Conservation (phyloP, 371 early-diverging fungal species). For the Rhizopus arrhizus region DNA sequence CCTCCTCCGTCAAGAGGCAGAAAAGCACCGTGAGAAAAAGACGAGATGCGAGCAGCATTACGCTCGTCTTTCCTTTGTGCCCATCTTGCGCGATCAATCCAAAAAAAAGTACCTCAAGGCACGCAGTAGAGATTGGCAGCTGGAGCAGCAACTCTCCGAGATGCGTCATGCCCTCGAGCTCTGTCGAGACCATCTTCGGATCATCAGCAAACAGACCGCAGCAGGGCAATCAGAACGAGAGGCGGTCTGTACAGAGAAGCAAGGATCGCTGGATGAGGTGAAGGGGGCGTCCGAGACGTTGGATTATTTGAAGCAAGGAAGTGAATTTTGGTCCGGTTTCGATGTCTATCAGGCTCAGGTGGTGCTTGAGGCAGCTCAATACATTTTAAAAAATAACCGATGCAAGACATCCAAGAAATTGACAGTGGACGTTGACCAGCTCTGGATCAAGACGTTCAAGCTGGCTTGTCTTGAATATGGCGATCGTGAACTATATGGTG, state of each 20-base stretch:
- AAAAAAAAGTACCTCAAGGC: slow-evolving; percentile 43
- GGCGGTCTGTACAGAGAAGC: slow-evolving; percentile 12
- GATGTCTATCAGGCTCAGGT: slow-evolving; percentile 30
- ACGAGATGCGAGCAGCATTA: slow-evolving; percentile 34
- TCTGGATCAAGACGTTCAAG: slow-evolving; percentile 30
- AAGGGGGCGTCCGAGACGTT: slow-evolving; percentile 9
- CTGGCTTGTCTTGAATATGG: slow-evolving; percentile 34
- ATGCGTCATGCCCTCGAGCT: slow-evolving; percentile 32
- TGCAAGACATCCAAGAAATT: not conserved
- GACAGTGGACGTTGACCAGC: slow-evolving; percentile 17
- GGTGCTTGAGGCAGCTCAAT: slow-evolving; percentile 28
- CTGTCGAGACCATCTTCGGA: slow-evolving; percentile 22
- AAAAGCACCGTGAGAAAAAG: slow-evolving; percentile 30
- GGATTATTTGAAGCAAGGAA: slow-evolving; percentile 26
- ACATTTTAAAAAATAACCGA: slow-evolving; percentile 9
- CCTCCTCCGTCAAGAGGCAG: slow-evolving; percentile 18
- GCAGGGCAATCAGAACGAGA: slow-evolving; percentile 21
- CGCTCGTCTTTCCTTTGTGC: slow-evolving; percentile 31
- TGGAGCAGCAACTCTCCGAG: slow-evolving; percentile 44
- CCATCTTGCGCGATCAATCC: slow-evolving; percentile 31
- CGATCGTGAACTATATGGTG: slow-evolving; percentile 21
- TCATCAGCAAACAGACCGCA: slow-evolving; percentile 16
- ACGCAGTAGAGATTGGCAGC: slow-evolving; percentile 33
- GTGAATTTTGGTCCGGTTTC: slow-evolving; percentile 36
- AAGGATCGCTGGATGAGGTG: slow-evolving; percentile 17